phyloP scores from a whole-genome alignment of 139 green algal genomes.

The Ettlia oleoabundans region DNA sequence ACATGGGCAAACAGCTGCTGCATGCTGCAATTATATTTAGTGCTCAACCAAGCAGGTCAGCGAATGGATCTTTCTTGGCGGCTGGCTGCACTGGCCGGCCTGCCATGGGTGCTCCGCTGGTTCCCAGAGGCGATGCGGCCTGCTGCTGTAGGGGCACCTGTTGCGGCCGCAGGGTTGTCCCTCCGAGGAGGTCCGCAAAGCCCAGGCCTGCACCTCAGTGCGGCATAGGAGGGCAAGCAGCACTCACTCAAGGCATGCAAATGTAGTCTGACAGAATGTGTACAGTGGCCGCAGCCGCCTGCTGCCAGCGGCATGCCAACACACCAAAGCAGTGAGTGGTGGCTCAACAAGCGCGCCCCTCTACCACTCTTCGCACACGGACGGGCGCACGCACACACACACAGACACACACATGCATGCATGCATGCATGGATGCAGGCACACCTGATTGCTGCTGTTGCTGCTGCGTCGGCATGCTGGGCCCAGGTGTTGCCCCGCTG shows the following conservation, averaged over 20 bases:
- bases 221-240: not conserved
- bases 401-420: not conserved
- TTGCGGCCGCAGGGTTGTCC: not conserved
- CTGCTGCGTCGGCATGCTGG: not conserved
- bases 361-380: too few species aligned
- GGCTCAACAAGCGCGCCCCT: too few species aligned
- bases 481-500: not conserved
- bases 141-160: not conserved
- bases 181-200: constrained; percentile 18
- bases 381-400: too few species aligned
- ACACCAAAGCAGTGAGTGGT: too few species aligned
- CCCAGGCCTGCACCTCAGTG: not conserved
- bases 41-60: constrained; percentile 41
- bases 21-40: not conserved
- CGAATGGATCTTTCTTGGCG: constrained; percentile 40
- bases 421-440: not conserved
- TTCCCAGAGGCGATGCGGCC: not conserved
- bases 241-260: too few species aligned
- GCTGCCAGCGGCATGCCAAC: too few species aligned
- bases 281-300: too few species aligned
- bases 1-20: not conserved
- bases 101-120: not conserved
- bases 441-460: not conserved
- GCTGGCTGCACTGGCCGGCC: not conserved
- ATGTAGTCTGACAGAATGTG: too few species aligned